A percentile compares a stretch with the other conserved stretches of the same genome.
phyloP scores from a whole-genome alignment of 139 green algal species.

The Tetraselmis chui region DNA sequence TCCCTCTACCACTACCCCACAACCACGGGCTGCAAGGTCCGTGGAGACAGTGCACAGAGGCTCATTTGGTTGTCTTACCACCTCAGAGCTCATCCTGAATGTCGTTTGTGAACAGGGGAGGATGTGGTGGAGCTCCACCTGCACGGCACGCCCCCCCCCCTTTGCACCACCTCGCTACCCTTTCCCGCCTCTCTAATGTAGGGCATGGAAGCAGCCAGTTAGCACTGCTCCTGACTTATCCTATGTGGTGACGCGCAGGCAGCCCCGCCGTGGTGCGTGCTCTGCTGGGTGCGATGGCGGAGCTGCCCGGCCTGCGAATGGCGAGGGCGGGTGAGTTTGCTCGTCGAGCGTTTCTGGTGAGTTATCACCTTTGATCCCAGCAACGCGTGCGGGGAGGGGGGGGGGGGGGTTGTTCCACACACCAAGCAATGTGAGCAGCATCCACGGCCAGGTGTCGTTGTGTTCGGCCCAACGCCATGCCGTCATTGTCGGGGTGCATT shows the following conservation, averaged over 20 bases:
- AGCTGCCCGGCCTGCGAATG: conserved; percentile 25
- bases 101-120: conserved; percentile 26
- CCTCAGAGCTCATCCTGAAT: background rate
- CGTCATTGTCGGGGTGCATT: background rate
- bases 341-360: conserved; percentile 37
- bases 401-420: too few relatives aligned
- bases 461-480: too few relatives aligned
- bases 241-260: background rate
- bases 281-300: conserved; percentile 30
- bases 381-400: too few relatives aligned
- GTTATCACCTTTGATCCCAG: too few relatives aligned
- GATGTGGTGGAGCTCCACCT: conserved; percentile 57
- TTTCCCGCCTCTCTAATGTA: background rate
- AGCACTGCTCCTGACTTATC: background rate
- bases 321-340: conserved; percentile 57
- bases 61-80: too few relatives aligned
- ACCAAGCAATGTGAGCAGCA: too few relatives aligned
- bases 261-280: conserved; percentile 31
- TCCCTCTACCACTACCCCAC: background rate
- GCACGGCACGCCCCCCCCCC: conserved; percentile 27
- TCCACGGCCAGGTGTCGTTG: too few relatives aligned
- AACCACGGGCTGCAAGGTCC: too few relatives aligned
- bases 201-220: conserved; percentile 1
- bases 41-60: too few relatives aligned
- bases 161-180: background rate